Conservation (phyloP, 768 basidiomycete species). For the Leccinum incarnatum region DNA sequence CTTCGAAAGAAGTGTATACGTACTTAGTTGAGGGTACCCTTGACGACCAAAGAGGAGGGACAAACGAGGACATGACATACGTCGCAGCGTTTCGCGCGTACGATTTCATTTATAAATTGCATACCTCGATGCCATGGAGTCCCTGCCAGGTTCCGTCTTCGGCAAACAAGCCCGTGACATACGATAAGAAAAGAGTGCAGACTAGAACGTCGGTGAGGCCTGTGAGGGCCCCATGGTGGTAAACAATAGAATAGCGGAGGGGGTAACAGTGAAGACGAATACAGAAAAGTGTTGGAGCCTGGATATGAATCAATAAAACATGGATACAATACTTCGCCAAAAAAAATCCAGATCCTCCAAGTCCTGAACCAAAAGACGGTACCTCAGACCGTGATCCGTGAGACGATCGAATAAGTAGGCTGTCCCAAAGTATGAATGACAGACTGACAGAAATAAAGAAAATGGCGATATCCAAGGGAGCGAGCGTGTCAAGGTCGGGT, state of each 20-base stretch:
- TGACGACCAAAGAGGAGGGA: neutral
- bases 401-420: neutral
- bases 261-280: neutral
- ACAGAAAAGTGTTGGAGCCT: neutral
- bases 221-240: neutral
- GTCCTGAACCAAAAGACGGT: neutral
- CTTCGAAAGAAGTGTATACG: neutral
- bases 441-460: neutral
- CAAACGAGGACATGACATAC: neutral
- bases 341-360: neutral
- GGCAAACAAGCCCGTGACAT: slow-evolving; percentile 11
- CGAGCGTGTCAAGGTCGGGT: neutral
- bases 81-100: neutral
- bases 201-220: neutral
- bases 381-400: neutral
- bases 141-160: neutral
- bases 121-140: neutral
- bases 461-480: neutral
- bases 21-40: neutral
- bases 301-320: neutral
- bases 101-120: neutral
- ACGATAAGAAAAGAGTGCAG: neutral
- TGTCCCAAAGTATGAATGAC: neutral
- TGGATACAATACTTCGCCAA: neutral
- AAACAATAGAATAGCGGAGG: neutral